phyloP scores from a whole-genome alignment of 2,329 filamentous ascomycete species.

The Talaromyces rugulosus region DNA sequence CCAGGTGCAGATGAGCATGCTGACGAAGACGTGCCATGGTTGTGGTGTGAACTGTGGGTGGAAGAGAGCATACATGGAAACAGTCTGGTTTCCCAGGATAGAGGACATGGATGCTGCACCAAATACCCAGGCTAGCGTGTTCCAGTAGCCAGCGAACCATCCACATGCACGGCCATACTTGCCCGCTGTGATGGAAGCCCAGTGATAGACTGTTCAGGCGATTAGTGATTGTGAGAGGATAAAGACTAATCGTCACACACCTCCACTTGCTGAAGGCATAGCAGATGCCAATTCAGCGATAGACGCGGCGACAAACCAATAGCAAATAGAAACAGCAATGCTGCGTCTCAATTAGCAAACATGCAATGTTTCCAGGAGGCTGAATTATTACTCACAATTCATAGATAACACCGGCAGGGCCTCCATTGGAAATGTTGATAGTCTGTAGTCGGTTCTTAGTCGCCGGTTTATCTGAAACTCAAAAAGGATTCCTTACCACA shows the following conservation, averaged over 20 bases:
- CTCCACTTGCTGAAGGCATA: slow-evolving; percentile 57
- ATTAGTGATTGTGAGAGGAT: neutral
- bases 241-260: slow-evolving; percentile 19
- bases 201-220: slow-evolving; percentile 53
- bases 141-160: slow-evolving; percentile 45
- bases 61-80: slow-evolving; percentile 59
- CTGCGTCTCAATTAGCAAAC: slow-evolving; percentile 21
- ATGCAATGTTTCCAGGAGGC: too few species aligned
- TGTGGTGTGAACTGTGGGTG: slow-evolving; percentile 50
- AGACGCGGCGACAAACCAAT: slow-evolving; percentile 56
- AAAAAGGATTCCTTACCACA: slow-evolving; percentile 48
- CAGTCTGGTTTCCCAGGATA: slow-evolving; percentile 56
- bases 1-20: slow-evolving; percentile 56
- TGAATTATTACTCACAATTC: slow-evolving; percentile 46
- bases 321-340: slow-evolving; percentile 47
- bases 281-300: slow-evolving; percentile 59
- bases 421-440: slow-evolving; percentile 57
- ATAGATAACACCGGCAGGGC: slow-evolving; percentile 58
- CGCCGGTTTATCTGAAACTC: slow-evolving; percentile 3
- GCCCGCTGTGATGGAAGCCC: slow-evolving; percentile 57
- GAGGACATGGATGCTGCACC: slow-evolving; percentile 56
- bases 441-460: slow-evolving; percentile 26
- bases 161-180: slow-evolving; percentile 50
- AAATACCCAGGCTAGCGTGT: slow-evolving; percentile 54
- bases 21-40: slow-evolving; percentile 58